Evolutionary conservation across 2,329 filamentous ascomycete genomes (phyloP).

Genomic region (Monilinia fructigena): DNA sequence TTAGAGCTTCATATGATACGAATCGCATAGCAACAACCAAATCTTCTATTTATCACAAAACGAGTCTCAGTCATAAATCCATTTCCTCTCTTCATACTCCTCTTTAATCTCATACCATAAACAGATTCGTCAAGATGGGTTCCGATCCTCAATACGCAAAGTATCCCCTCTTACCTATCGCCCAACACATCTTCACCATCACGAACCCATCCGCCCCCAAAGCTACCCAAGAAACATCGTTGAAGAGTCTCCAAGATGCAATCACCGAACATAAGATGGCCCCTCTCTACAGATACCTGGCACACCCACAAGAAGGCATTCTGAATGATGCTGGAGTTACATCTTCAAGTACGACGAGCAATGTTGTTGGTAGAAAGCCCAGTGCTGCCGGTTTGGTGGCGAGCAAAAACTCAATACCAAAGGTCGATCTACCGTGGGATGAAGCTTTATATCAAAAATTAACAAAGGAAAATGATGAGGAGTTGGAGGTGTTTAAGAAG

Average conservation of each 20-base stretch:
- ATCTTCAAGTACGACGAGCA: constrained; percentile 46
- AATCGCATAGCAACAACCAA: constrained; percentile 23
- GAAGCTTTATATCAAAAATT: constrained; percentile 79
- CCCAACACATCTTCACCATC: constrained; percentile 83
- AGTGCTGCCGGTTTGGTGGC: constrained; percentile 74
- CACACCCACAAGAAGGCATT: constrained; percentile 69
- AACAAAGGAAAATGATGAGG: constrained; percentile 73
- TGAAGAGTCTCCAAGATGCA: constrained; percentile 76
- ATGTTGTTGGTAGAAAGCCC: constrained; percentile 64
- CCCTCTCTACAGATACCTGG: constrained; percentile 79
- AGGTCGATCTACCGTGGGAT: constrained; percentile 81
- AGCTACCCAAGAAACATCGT: constrained; percentile 64
- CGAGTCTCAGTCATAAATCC: neutral
- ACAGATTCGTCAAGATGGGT: constrained; percentile 53
- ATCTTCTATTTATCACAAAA: constrained; percentile 9
- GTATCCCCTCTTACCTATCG: constrained; percentile 77
- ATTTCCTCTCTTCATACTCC: neutral
- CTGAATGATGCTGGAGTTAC: constrained; percentile 53
- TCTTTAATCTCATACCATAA: neutral
- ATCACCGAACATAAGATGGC: constrained; percentile 85
- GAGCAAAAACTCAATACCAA: constrained; percentile 62
- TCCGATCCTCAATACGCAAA: constrained; percentile 83
- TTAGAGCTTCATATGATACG: constrained; percentile 31
- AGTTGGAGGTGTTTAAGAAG: constrained; percentile 74
- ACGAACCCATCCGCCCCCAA: constrained; percentile 73